phyloP scores from a whole-genome alignment of 495 filamentous ascomycete genomes.

The Immersiella caudata region DNA sequence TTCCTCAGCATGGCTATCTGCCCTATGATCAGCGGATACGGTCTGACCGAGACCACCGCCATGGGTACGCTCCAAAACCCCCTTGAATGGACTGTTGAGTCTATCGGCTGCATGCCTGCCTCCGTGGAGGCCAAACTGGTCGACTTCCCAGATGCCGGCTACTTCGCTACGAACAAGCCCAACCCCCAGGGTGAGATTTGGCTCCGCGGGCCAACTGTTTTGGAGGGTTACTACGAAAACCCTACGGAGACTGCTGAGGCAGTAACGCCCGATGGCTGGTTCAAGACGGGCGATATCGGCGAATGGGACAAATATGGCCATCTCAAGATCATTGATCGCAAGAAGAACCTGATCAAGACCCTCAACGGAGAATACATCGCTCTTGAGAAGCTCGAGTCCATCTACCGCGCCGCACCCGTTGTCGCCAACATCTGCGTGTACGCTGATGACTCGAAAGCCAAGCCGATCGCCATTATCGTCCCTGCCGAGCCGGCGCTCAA shows the following conservation, averaged over 20 bases:
- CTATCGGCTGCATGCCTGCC: slow-evolving; percentile 80
- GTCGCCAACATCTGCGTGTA: slow-evolving; percentile 96
- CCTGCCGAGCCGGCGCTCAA: slow-evolving; percentile 83
- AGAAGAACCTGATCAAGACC: slow-evolving; percentile 98
- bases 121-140: slow-evolving; percentile 91
- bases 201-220: slow-evolving; percentile 80
- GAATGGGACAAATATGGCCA: slow-evolving; percentile 84
- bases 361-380: slow-evolving; percentile 97
- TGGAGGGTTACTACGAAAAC: slow-evolving; percentile 76
- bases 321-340: slow-evolving; percentile 88
- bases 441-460: slow-evolving; percentile 75
- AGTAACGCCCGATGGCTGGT: slow-evolving; percentile 82
- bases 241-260: slow-evolving; percentile 79
- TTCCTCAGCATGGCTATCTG: slow-evolving; percentile 89
- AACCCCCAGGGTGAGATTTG: slow-evolving; percentile 92
- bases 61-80: slow-evolving; percentile 95
- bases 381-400: slow-evolving; percentile 95
- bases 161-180: slow-evolving; percentile 80
- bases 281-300: slow-evolving; percentile 94
- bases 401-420: slow-evolving; percentile 83
- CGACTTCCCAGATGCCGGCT: slow-evolving; percentile 92
- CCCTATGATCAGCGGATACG: slow-evolving; percentile 93
- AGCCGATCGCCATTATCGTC: slow-evolving; percentile 93
- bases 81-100: slow-evolving; percentile 80
- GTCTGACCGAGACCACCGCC: slow-evolving; percentile 90